These are phyloP conservation scores for Lodderomyces theae DNA, from an alignment of 1,139 yeast genomes.

Conservation along the genomic window DNA sequence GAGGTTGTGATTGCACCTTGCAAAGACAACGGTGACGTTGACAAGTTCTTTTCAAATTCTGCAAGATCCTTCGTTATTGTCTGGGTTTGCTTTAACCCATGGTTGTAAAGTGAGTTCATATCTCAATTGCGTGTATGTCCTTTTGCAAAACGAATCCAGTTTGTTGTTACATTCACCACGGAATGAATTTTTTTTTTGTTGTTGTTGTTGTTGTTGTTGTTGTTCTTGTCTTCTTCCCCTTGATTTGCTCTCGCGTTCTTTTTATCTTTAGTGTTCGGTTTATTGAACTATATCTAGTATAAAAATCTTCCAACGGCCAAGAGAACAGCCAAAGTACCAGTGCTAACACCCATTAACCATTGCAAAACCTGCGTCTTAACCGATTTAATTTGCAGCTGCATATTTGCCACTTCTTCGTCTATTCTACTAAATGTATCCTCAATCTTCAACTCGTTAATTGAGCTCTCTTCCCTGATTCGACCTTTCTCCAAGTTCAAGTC, in stretches of 20 bases:
- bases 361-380: conserved; percentile 96
- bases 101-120: conserved; percentile 84
- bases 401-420: conserved; percentile 91
- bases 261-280: not conserved
- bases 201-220: conserved; percentile 1
- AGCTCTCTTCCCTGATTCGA: conserved; percentile 87
- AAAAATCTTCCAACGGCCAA: conserved; percentile 75
- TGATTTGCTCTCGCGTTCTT: not conserved
- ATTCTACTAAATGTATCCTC: conserved; percentile 94
- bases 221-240: conserved; percentile 2
- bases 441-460: conserved; percentile 87
- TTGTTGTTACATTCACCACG: no score
- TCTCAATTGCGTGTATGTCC: not conserved
- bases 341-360: conserved; percentile 96
- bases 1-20: conserved; percentile 87
- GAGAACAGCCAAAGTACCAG: conserved; percentile 94
- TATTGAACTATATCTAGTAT: conserved; percentile 3
- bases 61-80: conserved; percentile 66
- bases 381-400: conserved; percentile 90
- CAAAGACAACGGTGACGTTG: conserved; percentile 68
- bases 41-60: conserved; percentile 62
- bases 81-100: conserved; percentile 83
- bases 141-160: no score
- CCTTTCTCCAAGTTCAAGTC: conserved; percentile 94
- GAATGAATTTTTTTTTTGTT: not conserved